phyloP scores from a whole-genome alignment of 768 basidiomycete species.

The Suillus cothurnatus region DNA sequence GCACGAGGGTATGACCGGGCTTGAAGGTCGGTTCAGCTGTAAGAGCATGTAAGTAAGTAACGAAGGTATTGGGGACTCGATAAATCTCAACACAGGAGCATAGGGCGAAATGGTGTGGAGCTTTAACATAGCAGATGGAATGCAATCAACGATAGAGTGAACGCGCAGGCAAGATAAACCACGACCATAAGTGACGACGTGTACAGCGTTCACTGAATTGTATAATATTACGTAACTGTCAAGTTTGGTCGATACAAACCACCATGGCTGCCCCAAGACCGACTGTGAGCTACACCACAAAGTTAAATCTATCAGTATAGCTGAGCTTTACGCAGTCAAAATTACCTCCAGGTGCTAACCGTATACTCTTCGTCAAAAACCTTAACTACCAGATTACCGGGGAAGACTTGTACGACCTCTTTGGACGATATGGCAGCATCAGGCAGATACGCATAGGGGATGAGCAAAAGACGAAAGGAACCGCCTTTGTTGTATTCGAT shows the following conservation, averaged over 20 bases:
- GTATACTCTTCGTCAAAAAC: constrained; percentile 93
- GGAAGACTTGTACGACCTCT: constrained; percentile 94
- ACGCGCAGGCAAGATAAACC: not conserved
- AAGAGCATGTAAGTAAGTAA: not conserved
- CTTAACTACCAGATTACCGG: constrained; percentile 91
- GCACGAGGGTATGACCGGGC: not conserved
- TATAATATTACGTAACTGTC: constrained; percentile 5
- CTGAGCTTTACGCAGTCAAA: constrained; percentile 55
- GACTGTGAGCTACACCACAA: constrained; percentile 43
- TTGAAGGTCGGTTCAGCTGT: not conserved
- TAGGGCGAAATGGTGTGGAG: not conserved
- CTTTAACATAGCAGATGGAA: no score
- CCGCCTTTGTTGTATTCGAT: constrained; percentile 95
- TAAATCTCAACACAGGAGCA: not conserved
- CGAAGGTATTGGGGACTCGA: not conserved
- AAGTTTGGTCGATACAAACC: constrained; percentile 10
- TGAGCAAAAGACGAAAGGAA: constrained; percentile 90
- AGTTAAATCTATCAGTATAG: not conserved
- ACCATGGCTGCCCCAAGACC: constrained; percentile 72
- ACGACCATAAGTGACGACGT: not conserved
- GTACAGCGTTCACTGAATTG: no score
- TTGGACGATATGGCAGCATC: constrained; percentile 96
- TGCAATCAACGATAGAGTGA: not conserved
- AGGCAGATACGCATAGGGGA: constrained; percentile 94
- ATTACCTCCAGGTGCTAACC: constrained; percentile 89